Evolutionary conservation across 1,284 basidiomycete species (phyloP).

Genomic region (Ustilago tritici): DNA sequence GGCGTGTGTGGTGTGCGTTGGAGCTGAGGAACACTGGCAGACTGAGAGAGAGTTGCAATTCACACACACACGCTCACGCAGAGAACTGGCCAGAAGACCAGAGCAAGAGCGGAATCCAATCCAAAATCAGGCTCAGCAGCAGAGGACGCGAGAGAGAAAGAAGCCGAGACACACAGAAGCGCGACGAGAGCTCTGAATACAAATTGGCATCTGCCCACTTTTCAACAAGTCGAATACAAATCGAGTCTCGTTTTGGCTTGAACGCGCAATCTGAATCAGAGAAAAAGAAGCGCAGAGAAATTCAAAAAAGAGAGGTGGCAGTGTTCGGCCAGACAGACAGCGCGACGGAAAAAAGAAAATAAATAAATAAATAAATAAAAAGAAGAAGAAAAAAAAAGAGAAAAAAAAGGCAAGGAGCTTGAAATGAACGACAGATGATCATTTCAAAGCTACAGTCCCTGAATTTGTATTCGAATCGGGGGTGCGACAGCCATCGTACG

Average conservation of each 20-base stretch:
- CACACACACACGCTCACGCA: no score
- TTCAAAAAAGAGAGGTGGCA: background rate
- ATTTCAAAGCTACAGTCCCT: background rate
- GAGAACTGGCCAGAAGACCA: constrained; percentile 10
- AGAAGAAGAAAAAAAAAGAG: no score
- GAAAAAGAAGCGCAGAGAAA: constrained; percentile 10
- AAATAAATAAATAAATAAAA: no score
- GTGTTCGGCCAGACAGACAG: background rate
- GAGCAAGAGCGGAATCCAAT: background rate
- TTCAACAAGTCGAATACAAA: background rate
- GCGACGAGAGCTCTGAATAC: constrained; percentile 4
- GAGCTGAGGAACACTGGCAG: constrained; percentile 10
- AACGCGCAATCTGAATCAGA: background rate
- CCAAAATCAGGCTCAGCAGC: constrained; percentile 2
- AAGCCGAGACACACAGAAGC: background rate
- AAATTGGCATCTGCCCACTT: background rate
- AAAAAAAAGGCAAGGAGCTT: background rate
- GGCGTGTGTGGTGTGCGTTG: constrained; percentile 8
- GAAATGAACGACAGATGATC: background rate
- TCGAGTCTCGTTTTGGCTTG: constrained; percentile 5
- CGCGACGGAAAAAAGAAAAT: constrained; percentile 5
- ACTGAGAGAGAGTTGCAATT: constrained; percentile 8
- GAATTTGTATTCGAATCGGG: constrained; percentile 6
- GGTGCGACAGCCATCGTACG: background rate
- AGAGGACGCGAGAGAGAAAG: constrained; percentile 2